Evolutionary conservation across 2,329 filamentous ascomycete genomes (phyloP), one percentile per base, ranked within the genome.

Genomic region (Pseudogymnoascus destructans): DNA sequence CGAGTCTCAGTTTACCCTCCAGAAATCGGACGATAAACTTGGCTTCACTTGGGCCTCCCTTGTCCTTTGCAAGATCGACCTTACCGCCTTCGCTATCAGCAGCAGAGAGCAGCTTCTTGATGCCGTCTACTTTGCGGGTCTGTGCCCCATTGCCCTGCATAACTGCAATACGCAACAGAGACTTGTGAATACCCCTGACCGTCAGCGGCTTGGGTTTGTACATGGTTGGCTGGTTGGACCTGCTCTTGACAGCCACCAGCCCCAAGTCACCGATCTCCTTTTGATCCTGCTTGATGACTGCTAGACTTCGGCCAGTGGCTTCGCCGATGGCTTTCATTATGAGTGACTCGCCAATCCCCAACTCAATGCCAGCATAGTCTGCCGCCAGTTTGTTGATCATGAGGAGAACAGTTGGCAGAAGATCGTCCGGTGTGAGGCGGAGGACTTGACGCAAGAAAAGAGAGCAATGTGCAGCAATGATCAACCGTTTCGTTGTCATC

Each of bases 321-420:
- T 97, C 92, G 9, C 92, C 92, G 67, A 98, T 95, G 4, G 93
- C 89, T 71, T 97, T 98, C 91, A 97, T 97, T 66, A 98, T 96
- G 25, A 98, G 73, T 0, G 92, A 97, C 73, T 98, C 93, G 59
- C 93, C 93, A 65, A 98, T 98, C n/a, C 93, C 93, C 27, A 98
- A 79, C 72, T 98, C 93, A 62, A 98, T 91, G 17, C 93, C 93
- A 42, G 91, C 86, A 70, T 96, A 98, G 68, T 98, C 93, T 2
- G 93, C 92, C 2, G 93, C 93, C 23, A 98, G 81, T 71, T 97
- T 97, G 73, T 96, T 96, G 71, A 95, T 88, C 93, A 98, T 97
- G 27, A 98, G 81, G 62, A 95, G 78, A 21, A 97, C 85, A 0
- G 89, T 95, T 0, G 91, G 84, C 1, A 96, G 78, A 17, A 98